These are phyloP conservation scores for Globisporangium okanoganense DNA, from an alignment of 352 stramenopile species.

Conservation along the genomic window DNA sequence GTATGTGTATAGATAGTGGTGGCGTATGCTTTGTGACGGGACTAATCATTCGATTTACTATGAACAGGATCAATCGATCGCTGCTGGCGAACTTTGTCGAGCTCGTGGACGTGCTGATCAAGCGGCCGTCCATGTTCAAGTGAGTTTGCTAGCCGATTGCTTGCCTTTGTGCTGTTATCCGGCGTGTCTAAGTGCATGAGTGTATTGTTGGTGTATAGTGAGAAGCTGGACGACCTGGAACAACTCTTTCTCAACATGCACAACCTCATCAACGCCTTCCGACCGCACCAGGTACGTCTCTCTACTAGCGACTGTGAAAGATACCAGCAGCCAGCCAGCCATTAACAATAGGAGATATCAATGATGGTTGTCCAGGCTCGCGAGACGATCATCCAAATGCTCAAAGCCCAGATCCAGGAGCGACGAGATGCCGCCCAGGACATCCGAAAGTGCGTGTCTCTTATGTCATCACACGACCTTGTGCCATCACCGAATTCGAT, in stretches of 20 bases:
- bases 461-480: too few species aligned
- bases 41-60: too few species aligned
- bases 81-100: conserved; percentile 83
- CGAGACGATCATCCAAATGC: conserved; percentile 82
- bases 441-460: conserved; percentile 51
- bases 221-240: conserved; percentile 83
- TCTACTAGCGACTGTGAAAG: too few species aligned
- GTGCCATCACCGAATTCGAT: too few species aligned
- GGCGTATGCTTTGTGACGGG: neutral
- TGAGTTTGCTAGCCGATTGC: conserved; percentile 22
- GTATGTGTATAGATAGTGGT: neutral
- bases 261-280: conserved; percentile 88
- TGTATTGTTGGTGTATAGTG: conserved; percentile 23
- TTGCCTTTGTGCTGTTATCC: too few species aligned
- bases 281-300: conserved; percentile 62
- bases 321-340: too few species aligned
- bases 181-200: too few species aligned
- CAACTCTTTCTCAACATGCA: conserved; percentile 88
- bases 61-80: conserved; percentile 68
- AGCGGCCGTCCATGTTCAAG: conserved; percentile 79
- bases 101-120: conserved; percentile 79
- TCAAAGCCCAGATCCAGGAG: conserved; percentile 73
- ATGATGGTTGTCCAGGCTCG: conserved; percentile 26
- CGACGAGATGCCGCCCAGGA: conserved; percentile 66
- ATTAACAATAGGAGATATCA: too few species aligned